A percentile compares a stretch with the other conserved stretches of the same genome.
Evolutionary conservation across 495 filamentous ascomycete genomes (phyloP).

Genomic region (Aspergillus sclerotioniger): DNA sequence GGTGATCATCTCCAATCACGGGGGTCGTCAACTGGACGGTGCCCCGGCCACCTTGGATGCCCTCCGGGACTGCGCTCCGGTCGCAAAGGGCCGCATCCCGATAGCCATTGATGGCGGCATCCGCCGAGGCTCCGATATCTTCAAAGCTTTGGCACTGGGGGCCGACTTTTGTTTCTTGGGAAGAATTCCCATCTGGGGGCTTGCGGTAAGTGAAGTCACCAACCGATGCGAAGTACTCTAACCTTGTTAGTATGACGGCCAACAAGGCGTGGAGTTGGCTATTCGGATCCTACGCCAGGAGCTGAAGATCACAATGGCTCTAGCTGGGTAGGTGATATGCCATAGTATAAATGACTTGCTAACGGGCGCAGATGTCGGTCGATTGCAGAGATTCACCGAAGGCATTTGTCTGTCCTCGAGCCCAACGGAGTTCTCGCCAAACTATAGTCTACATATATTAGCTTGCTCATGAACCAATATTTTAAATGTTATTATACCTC

Average conservation of each 20-base stretch:
- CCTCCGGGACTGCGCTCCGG: conserved; percentile 83
- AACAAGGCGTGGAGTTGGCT: conserved; percentile 37
- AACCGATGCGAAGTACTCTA: conserved; percentile 16
- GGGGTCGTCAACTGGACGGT: conserved; percentile 44
- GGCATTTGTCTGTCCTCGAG: conserved; percentile 28
- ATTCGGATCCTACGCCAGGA: conserved; percentile 40
- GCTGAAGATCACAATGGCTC: conserved; percentile 37
- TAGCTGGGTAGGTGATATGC: conserved; percentile 31
- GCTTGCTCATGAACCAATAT: not conserved
- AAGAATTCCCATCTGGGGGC: conserved; percentile 74
- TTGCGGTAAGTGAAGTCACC: conserved; percentile 29
- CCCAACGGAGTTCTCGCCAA: conserved; percentile 30
- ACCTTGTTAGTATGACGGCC: conserved; percentile 38
- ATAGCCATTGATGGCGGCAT: conserved; percentile 86
- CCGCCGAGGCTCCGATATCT: conserved; percentile 83
- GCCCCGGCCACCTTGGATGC: conserved; percentile 79
- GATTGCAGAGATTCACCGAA: conserved; percentile 32
- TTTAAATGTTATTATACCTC: too few species aligned
- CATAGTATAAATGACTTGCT: too few species aligned
- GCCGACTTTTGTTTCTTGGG: conserved; percentile 81
- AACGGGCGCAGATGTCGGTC: conserved; percentile 19
- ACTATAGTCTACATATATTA: not conserved
- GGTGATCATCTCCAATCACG: conserved; percentile 49
- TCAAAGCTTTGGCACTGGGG: conserved; percentile 89
- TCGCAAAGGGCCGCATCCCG: conserved; percentile 74